Evolutionary conservation across 148 eudicot species (phyloP).

Genomic region (Tetragonia tetragonoides): DNA sequence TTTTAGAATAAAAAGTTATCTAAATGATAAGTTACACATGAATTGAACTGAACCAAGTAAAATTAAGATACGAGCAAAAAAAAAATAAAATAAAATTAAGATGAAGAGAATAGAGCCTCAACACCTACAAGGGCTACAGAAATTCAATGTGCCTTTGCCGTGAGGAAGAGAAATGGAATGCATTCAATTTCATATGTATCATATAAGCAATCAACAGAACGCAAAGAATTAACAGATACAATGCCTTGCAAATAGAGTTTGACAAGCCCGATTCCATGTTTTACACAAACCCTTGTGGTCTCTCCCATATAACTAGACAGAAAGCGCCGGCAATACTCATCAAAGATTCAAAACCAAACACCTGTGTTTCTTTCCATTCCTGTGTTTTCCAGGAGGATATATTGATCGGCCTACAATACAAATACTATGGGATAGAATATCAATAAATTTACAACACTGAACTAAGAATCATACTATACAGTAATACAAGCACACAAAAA

Average conservation of each 20-base stretch:
- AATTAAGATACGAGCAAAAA: no score
- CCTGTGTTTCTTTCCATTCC: background rate
- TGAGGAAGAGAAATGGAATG: no score
- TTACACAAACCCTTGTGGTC: background rate
- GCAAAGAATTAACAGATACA: background rate
- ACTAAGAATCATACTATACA: constrained; percentile 16
- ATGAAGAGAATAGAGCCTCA: no score
- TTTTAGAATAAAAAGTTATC: no score
- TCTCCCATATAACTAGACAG: background rate
- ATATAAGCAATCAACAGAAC: background rate
- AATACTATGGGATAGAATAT: constrained; percentile 12
- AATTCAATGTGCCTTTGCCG: no score
- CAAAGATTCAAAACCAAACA: background rate
- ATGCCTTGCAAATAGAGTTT: background rate
- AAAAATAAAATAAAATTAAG: no score
- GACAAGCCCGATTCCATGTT: background rate
- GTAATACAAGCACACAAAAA: constrained; percentile 20
- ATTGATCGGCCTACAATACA: constrained; percentile 13
- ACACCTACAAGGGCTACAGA: no score
- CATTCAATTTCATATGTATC: no score
- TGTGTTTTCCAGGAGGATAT: background rate
- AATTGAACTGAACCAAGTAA: no score
- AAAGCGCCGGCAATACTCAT: background rate
- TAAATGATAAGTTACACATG: no score
- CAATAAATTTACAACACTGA: constrained; percentile 19